A percentile compares a stretch with the other conserved stretches of the same genome.
phyloP scores from a whole-genome alignment of 2,329 filamentous ascomycete species.

The Curvularia spicifera region DNA sequence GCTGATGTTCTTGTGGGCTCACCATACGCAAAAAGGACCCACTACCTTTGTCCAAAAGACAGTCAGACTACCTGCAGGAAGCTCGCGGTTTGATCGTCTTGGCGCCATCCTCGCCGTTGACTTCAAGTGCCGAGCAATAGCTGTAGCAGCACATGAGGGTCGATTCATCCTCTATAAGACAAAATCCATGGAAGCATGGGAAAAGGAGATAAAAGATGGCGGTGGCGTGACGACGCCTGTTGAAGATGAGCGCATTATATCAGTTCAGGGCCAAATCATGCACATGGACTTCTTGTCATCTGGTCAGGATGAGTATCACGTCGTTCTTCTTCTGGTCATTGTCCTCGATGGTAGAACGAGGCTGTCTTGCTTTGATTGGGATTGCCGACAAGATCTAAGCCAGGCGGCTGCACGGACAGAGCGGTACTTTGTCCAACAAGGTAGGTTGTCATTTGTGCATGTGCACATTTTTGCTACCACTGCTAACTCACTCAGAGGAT shows the following conservation, averaged over 20 bases:
- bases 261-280: constrained; percentile 73
- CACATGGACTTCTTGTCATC: constrained; percentile 88
- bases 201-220: constrained; percentile 51
- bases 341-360: constrained; percentile 53
- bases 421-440: constrained; percentile 33
- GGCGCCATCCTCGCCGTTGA: constrained; percentile 77
- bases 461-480: neutral
- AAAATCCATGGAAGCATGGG: constrained; percentile 61
- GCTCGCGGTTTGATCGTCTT: constrained; percentile 61
- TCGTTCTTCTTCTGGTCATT: constrained; percentile 76
- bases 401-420: constrained; percentile 35
- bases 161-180: constrained; percentile 76
- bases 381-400: constrained; percentile 52
- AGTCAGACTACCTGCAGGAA: constrained; percentile 65
- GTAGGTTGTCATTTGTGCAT: constrained; percentile 25
- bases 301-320: constrained; percentile 66
- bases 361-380: constrained; percentile 61
- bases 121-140: constrained; percentile 68
- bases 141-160: constrained; percentile 72
- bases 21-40: constrained; percentile 51
- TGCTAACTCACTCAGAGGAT: constrained; percentile 39
- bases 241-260: constrained; percentile 55
- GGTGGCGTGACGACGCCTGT: constrained; percentile 64
- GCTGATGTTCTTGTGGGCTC: constrained; percentile 77
- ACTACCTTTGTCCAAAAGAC: constrained; percentile 67